Evolutionary conservation across 169 alveolate species (phyloP).

Genomic region (Babesia bigemina): DNA sequence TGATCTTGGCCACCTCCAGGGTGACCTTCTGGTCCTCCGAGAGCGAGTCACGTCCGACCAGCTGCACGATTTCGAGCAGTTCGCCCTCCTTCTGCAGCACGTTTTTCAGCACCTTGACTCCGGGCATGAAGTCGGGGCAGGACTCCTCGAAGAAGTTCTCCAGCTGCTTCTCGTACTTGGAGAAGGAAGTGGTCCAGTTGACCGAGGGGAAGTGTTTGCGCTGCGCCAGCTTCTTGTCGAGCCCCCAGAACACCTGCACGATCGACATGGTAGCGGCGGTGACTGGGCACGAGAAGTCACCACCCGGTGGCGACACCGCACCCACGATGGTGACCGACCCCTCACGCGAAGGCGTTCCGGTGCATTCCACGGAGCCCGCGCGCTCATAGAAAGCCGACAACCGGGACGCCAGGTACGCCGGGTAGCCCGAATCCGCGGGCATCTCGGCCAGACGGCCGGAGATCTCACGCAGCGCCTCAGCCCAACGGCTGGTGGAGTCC

Average conservation of each 20-base stretch:
- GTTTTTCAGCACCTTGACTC: conserved; percentile 90
- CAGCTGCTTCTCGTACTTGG: conserved; percentile 93
- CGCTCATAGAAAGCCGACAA: conserved; percentile 99
- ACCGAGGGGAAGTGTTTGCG: conserved; percentile 99
- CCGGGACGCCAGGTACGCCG: conserved; percentile 98
- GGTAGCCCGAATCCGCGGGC: conserved; percentile 99
- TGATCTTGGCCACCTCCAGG: conserved; percentile 94
- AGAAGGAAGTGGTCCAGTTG: conserved; percentile 96
- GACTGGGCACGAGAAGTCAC: conserved; percentile 99
- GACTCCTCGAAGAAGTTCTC: conserved; percentile 92
- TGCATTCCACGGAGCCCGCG: conserved; percentile 94
- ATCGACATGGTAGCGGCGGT: conserved; percentile 96
- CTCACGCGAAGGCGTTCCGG: conserved; percentile 97
- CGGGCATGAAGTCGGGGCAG: conserved; percentile 91
- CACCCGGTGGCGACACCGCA: conserved; percentile 99
- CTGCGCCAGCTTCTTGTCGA: conserved; percentile 98
- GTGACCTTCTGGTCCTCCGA: conserved; percentile 93
- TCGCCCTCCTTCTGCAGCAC: conserved; percentile 94
- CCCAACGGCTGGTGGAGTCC: conserved; percentile 99
- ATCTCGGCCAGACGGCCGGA: conserved; percentile 99
- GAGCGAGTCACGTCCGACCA: conserved; percentile 98
- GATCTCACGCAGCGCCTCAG: conserved; percentile 99
- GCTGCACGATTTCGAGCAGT: conserved; percentile 95
- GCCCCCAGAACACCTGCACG: conserved; percentile 99
- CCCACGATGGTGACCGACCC: conserved; percentile 99